Conservation (phyloP, 495 filamentous ascomycete genomes). For the Trichoderma gamsii region DNA sequence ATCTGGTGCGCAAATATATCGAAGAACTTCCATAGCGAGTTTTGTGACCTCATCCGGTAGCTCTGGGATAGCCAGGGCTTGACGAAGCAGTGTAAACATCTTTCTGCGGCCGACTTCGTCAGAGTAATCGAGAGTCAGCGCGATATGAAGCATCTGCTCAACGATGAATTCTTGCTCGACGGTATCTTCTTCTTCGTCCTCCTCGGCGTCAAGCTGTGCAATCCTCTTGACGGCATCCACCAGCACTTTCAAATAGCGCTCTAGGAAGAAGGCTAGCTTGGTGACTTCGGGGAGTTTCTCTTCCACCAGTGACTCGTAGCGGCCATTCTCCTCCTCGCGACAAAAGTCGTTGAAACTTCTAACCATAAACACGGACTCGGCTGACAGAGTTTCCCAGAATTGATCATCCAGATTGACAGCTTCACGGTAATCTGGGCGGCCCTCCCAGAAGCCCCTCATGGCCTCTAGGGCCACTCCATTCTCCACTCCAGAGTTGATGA, state of each 20-base stretch:
- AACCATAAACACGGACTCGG: conserved; percentile 80
- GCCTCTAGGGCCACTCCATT: conserved; percentile 86
- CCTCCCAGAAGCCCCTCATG: conserved; percentile 94
- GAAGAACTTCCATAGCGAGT: conserved; percentile 74
- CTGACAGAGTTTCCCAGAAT: conserved; percentile 82
- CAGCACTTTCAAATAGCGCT: conserved; percentile 70
- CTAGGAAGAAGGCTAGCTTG: conserved; percentile 73
- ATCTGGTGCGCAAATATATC: conserved; percentile 72
- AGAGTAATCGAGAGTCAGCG: conserved; percentile 83
- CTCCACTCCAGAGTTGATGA: conserved; percentile 83
- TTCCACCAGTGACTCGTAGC: conserved; percentile 66
- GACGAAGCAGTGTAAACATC: conserved; percentile 86
- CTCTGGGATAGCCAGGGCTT: conserved; percentile 76
- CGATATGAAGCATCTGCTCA: conserved; percentile 90
- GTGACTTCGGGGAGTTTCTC: conserved; percentile 95
- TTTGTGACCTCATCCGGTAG: conserved; percentile 89
- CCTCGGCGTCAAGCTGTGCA: conserved; percentile 46
- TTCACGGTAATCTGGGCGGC: conserved; percentile 83
- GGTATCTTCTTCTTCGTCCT: conserved; percentile 68
- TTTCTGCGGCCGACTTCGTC: conserved; percentile 91
- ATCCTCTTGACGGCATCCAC: conserved; percentile 58
- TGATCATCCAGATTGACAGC: conserved; percentile 71
- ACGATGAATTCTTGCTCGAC: conserved; percentile 90
- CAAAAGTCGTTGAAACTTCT: conserved; percentile 94
- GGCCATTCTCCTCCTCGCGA: conserved; percentile 58